phyloP scores from a whole-genome alignment of 106 monocot genomes.

The Dendrobium huoshanense region DNA sequence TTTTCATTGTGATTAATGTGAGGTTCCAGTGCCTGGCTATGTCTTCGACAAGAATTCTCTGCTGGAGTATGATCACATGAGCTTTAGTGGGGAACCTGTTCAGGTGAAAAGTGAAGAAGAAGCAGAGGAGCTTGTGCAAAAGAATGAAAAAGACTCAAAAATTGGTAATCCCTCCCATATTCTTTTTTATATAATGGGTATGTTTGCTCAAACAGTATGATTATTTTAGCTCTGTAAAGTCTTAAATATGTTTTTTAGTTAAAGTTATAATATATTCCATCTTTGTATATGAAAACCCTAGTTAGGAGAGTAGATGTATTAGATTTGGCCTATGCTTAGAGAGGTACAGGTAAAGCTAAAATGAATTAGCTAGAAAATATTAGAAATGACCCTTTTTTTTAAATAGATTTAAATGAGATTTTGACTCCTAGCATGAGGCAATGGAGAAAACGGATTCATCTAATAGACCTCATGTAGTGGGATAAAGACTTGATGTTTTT shows the following conservation, averaged over 20 bases:
- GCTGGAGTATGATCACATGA: slow-evolving; percentile 85
- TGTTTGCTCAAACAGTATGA: background rate
- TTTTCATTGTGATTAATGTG: background rate
- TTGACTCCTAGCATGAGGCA: no score
- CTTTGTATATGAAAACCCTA: no score
- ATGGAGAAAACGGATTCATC: no score
- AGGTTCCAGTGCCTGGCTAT: slow-evolving; percentile 67
- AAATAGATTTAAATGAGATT: no score
- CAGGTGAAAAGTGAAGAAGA: slow-evolving; percentile 75
- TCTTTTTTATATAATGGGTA: background rate
- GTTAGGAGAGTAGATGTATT: no score
- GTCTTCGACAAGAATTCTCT: slow-evolving; percentile 61
- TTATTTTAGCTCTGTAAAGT: background rate
- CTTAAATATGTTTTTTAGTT: background rate
- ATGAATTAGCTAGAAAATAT: no score
- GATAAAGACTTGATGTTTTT: no score
- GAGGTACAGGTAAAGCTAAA: no score
- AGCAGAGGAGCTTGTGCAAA: slow-evolving; percentile 61
- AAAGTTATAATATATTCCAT: background rate
- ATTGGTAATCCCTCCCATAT: slow-evolving; percentile 35
- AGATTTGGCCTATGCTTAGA: no score
- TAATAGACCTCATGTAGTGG: no score
- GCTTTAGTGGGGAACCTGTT: slow-evolving; percentile 76
- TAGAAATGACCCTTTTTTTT: no score
- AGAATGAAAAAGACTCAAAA: slow-evolving; percentile 74